These are phyloP conservation scores for Boehmeria nivea DNA, from an alignment of 306 rosid genomes.

Conservation along the genomic window DNA sequence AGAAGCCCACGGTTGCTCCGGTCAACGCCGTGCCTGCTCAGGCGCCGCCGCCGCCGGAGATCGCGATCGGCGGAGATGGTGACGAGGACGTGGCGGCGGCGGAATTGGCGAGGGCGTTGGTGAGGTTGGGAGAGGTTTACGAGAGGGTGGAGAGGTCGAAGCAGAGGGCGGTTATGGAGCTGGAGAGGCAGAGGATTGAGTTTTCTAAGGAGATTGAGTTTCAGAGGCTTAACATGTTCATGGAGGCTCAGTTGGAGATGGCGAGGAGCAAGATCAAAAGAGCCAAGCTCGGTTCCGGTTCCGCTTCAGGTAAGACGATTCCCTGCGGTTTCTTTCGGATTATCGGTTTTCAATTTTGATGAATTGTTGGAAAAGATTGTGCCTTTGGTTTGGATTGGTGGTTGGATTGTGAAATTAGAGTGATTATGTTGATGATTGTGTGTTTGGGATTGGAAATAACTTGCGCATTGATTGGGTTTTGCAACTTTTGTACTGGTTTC, in stretches of 20 bases:
- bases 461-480: too few species aligned
- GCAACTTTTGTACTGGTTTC: too few species aligned
- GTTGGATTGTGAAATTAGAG: background rate
- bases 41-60: background rate
- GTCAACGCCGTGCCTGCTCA: conserved; percentile 14
- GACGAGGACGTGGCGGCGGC: conserved; percentile 24
- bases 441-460: too few species aligned
- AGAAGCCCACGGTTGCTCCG: conserved; percentile 14
- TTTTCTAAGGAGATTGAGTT: conserved; percentile 42
- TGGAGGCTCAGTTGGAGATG: conserved; percentile 41
- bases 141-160: conserved; percentile 42
- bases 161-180: conserved; percentile 36
- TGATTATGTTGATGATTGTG: background rate
- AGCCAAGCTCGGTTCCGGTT: conserved; percentile 12
- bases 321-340: background rate
- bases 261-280: conserved; percentile 40
- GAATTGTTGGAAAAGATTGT: background rate
- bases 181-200: conserved; percentile 52
- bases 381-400: background rate
- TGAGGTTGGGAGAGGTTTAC: conserved; percentile 41
- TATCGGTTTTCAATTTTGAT: background rate
- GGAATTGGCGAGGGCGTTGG: conserved; percentile 44
- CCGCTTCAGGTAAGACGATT: conserved; percentile 17
- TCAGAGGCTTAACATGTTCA: conserved; percentile 43
- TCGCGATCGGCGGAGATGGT: conserved; percentile 15